Conservation (phyloP, 179 eudicot species). For the Actinidia polygama region DNA sequence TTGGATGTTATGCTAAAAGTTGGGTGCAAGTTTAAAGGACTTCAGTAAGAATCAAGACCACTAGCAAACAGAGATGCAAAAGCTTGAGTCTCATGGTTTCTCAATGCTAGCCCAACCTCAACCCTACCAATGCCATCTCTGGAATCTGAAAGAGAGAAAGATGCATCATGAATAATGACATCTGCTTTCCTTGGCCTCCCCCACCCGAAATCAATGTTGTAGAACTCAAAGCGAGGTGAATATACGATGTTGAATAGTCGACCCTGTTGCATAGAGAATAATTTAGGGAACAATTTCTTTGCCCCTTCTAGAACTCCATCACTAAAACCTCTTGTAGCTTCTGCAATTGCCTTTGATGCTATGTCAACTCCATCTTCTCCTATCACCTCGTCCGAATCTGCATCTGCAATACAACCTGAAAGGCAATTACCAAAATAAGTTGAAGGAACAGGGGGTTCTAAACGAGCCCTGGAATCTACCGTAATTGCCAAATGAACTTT, state of each 20-base stretch:
- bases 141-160: slow-evolving; percentile 38
- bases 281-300: slow-evolving; percentile 21
- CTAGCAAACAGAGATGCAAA: slow-evolving; percentile 34
- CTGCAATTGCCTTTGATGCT: slow-evolving; percentile 43
- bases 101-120: slow-evolving; percentile 41
- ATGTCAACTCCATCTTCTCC: slow-evolving; percentile 40
- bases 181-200: slow-evolving; percentile 45
- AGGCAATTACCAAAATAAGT: slow-evolving; percentile 55
- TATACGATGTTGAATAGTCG: slow-evolving; percentile 18
- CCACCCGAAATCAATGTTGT: slow-evolving; percentile 49
- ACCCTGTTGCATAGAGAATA: neutral
- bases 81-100: slow-evolving; percentile 35
- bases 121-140: slow-evolving; percentile 43
- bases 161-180: slow-evolving; percentile 38
- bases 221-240: slow-evolving; percentile 53
- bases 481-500: slow-evolving; percentile 37
- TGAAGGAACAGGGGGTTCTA: slow-evolving; percentile 32
- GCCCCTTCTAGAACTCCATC: slow-evolving; percentile 38
- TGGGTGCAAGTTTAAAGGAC: no score
- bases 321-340: slow-evolving; percentile 33
- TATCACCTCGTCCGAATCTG: slow-evolving; percentile 26
- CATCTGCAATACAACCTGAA: slow-evolving; percentile 27
- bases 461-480: slow-evolving; percentile 49
- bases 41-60: slow-evolving; percentile 13
- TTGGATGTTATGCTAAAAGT: no score